Conservation (phyloP, 495 filamentous ascomycete species). For the Trypethelium eluteriae region DNA sequence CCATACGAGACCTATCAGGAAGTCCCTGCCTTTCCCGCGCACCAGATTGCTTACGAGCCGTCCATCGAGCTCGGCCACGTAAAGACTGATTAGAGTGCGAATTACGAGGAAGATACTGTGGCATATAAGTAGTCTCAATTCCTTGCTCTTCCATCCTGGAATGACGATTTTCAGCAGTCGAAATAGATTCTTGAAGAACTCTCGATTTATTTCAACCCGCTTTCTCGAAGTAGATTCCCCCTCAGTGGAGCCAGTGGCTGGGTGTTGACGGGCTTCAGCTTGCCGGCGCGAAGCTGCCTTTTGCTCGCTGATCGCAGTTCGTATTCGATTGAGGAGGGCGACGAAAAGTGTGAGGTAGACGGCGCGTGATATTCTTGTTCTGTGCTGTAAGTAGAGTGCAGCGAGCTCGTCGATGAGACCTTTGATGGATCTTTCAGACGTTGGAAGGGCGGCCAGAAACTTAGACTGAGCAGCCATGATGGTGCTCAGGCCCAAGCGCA, state of each 20-base stretch:
- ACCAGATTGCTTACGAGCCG: slow-evolving; percentile 84
- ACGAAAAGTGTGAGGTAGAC: slow-evolving; percentile 89
- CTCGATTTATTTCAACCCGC: slow-evolving; percentile 77
- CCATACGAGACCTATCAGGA: slow-evolving; percentile 82
- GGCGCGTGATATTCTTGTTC: slow-evolving; percentile 79
- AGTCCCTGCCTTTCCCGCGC: slow-evolving; percentile 83
- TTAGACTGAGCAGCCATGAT: slow-evolving; percentile 81
- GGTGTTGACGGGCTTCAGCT: slow-evolving; percentile 50
- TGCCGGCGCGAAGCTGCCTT: slow-evolving; percentile 75
- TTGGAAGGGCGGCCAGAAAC: slow-evolving; percentile 44
- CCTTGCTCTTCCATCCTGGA: slow-evolving; percentile 81
- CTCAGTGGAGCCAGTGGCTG: slow-evolving; percentile 38
- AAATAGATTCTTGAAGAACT: slow-evolving; percentile 85
- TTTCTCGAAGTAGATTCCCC: slow-evolving; percentile 53
- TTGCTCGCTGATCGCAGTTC: slow-evolving; percentile 85
- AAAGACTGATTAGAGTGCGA: slow-evolving; percentile 82
- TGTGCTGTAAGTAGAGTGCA: slow-evolving; percentile 70
- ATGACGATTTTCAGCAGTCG: slow-evolving; percentile 78
- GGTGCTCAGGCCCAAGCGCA: not conserved
- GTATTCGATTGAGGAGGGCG: slow-evolving; percentile 79
- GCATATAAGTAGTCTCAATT: slow-evolving; percentile 73
- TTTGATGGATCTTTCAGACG: slow-evolving; percentile 64
- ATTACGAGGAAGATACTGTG: slow-evolving; percentile 77
- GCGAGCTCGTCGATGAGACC: slow-evolving; percentile 66
- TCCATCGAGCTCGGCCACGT: slow-evolving; percentile 94